Base-by-base conservation (phyloP, 352 stramenopile genomes). In the Phytophthora cactorum region DNA sequence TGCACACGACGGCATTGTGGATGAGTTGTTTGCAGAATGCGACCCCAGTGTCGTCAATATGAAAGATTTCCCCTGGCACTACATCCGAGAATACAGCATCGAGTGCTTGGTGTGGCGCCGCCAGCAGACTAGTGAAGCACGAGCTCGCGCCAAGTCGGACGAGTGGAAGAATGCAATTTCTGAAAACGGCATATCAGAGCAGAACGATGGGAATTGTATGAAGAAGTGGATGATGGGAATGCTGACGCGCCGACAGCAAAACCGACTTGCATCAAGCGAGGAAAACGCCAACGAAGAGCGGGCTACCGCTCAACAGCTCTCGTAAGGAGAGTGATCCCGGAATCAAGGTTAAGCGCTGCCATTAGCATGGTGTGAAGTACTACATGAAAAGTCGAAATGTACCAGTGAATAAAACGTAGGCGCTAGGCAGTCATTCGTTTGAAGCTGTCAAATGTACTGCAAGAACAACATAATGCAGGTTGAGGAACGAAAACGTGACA, bases 1-100 rank as follows among this genome's bases (percentile, higher is more conserved):
- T 49, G 63, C 70, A 2, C 84, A 82, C 53, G 66, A 81, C 46
- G 60, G 38, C 15, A 72, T 88, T 32, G 75, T 81, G 4, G 83
- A 91, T 36, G 68, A 86, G 31, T 50, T 90, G 27, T 85, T 93
- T 57, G 60, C 71, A 4, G 81, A 88, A 39, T 82, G 72, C 15
- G 71, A 78, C 5, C 66, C 60, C 8, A 72, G 57, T 9, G 41
- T 79, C 1, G 44, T 76, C 10, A 52, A 46, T 9, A 52, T 74
- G 17, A 52, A 25, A 4, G 60, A 67, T 41, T 61, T 90, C 44
- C 76, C 75, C 27, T 92, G 81, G 83, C 78, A 91, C 54, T 59
- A 75, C 28, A 89, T 92, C 51, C 59, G 49, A 3, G 59, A 74
- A 50, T 77, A 77, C 56, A 74, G 52, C 27, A 71, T 77, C 15